These are phyloP conservation scores for Thalassiosira delicatula DNA, from an alignment of 352 stramenopile species.

Conservation along the genomic window DNA sequence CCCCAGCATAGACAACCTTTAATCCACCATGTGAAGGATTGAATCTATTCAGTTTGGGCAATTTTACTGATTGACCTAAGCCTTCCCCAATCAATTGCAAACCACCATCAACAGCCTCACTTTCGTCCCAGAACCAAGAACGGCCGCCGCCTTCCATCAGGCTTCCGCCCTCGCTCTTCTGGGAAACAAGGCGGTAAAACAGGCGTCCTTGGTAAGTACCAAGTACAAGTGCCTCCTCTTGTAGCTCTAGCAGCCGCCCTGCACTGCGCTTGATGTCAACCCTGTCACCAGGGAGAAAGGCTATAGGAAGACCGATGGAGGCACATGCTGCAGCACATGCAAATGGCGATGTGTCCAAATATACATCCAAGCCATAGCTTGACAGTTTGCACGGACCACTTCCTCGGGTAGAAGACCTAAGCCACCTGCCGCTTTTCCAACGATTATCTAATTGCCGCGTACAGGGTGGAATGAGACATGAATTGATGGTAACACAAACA, in stretches of 20 bases:
- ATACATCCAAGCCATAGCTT: conserved; percentile 88
- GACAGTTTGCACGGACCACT: conserved; percentile 73
- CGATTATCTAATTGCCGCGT: conserved; percentile 24
- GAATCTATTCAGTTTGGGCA: conserved; percentile 92
- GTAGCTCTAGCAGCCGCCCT: conserved; percentile 93
- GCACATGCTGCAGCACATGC: conserved; percentile 90
- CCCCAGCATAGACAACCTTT: conserved; percentile 79
- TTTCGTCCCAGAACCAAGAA: conserved; percentile 94
- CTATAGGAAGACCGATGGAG: conserved; percentile 87
- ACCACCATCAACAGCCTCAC: conserved; percentile 87
- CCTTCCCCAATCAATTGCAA: conserved; percentile 76
- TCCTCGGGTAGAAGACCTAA: conserved; percentile 67
- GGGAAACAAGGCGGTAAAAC: conserved; percentile 94
- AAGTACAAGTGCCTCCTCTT: conserved; percentile 95
- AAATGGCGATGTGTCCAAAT: conserved; percentile 91
- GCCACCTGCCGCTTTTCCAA: conserved; percentile 71
- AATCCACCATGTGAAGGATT: conserved; percentile 68
- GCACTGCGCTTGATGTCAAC: conserved; percentile 93
- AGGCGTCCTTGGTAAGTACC: conserved; percentile 90
- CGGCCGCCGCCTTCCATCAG: conserved; percentile 86
- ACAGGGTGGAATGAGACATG: neutral
- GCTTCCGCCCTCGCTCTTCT: conserved; percentile 94
- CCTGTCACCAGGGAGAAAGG: conserved; percentile 92
- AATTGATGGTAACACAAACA: neutral
- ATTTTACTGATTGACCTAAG: conserved; percentile 85